phyloP scores from a whole-genome alignment of 257 asterid species.

The Solanum sitiens region DNA sequence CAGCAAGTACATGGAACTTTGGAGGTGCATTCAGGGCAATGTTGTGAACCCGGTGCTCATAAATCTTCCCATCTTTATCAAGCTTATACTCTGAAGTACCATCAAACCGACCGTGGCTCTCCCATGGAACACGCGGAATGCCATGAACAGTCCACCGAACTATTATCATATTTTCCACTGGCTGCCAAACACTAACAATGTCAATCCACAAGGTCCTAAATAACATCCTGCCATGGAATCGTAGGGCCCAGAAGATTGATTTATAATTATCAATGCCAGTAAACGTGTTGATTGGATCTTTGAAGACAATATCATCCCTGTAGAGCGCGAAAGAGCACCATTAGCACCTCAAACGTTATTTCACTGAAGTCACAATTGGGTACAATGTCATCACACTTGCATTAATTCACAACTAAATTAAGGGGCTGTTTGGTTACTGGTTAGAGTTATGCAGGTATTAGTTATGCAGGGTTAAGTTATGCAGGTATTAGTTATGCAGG shows the following conservation, averaged over 20 bases:
- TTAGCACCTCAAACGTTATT: background rate
- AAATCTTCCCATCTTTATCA: conserved; percentile 86
- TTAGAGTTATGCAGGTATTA: too few species aligned
- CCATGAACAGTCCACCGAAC: conserved; percentile 97
- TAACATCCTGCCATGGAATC: conserved; percentile 72
- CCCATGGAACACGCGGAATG: conserved; percentile 90
- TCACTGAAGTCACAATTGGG: background rate
- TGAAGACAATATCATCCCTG: conserved; percentile 84
- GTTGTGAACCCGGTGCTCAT: conserved; percentile 91
- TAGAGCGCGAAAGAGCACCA: background rate
- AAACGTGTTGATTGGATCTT: conserved; percentile 77
- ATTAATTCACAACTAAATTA: background rate
- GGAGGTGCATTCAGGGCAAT: conserved; percentile 75
- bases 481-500: too few species aligned
- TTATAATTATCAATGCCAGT: conserved; percentile 78
- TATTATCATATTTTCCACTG: conserved; percentile 73
- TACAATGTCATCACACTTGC: background rate
- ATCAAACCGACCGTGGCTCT: conserved; percentile 81
- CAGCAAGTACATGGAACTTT: conserved; percentile 51
- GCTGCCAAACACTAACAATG: conserved; percentile 94
- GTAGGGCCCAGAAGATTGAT: conserved; percentile 75
- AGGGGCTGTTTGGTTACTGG: too few species aligned
- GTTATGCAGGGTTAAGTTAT: too few species aligned
- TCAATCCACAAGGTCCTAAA: conserved; percentile 82
- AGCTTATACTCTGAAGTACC: conserved; percentile 98